Percentiles rank a stretch among this genome's conserved stretches.
Evolutionary conservation across 345 rosid species (phyloP).

Genomic region (Lepidium africanum): DNA sequence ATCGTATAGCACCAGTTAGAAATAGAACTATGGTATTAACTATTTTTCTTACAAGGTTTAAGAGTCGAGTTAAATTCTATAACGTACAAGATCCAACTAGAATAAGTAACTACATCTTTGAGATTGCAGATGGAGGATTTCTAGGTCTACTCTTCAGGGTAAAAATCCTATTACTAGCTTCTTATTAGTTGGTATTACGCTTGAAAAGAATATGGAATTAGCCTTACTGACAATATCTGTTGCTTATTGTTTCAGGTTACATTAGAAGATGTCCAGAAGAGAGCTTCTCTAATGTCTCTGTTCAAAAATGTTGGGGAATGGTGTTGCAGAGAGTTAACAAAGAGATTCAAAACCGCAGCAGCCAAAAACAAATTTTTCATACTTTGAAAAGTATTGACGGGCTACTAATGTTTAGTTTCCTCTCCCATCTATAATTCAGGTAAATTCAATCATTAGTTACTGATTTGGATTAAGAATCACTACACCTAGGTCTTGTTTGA

Average conservation of each 20-base stretch:
- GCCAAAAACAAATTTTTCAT: background rate
- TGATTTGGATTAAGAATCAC: too few relatives aligned
- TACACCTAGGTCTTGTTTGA: background rate
- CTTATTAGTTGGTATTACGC: background rate
- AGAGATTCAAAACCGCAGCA: background rate
- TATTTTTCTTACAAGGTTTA: conserved; percentile 42
- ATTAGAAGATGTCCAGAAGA: conserved; percentile 49
- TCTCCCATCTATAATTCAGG: conserved; percentile 50
- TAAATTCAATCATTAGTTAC: background rate
- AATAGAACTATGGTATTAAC: too few relatives aligned
- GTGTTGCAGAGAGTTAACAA: conserved; percentile 43
- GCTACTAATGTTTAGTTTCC: conserved; percentile 70
- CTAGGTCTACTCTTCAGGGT: conserved; percentile 86
- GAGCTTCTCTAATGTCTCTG: conserved; percentile 43
- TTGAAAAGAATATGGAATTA: background rate
- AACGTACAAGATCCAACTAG: conserved; percentile 49
- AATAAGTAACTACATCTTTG: conserved; percentile 51
- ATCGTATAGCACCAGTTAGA: too few relatives aligned
- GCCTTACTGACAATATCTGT: background rate
- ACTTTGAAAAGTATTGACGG: conserved; percentile 41
- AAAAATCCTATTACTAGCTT: background rate
- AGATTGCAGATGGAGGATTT: conserved; percentile 63
- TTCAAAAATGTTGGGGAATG: conserved; percentile 80
- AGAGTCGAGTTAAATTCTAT: conserved; percentile 55
- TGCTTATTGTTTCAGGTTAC: conserved; percentile 45